phyloP scores from a whole-genome alignment of 1,139 yeast genomes.

The Lodderomyces oxycetoniae region DNA sequence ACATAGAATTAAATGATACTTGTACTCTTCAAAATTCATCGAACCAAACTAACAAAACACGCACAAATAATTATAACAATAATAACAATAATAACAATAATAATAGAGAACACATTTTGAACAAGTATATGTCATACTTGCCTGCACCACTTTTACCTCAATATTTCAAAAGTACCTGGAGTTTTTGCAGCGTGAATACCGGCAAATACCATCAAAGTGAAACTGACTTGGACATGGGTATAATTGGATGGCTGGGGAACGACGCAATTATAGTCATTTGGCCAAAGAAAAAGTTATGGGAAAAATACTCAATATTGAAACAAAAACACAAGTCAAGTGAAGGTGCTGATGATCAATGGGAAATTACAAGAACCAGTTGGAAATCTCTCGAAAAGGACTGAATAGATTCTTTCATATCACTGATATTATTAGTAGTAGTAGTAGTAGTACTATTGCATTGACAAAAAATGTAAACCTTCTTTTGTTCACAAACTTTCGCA shows the following conservation, averaged over 20 bases:
- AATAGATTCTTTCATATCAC: background rate
- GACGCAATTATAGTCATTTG: slow-evolving; percentile 66
- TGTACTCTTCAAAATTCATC: too few relatives aligned
- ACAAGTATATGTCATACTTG: slow-evolving; percentile 32
- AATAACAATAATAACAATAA: slow-evolving; percentile 8
- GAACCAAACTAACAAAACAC: background rate
- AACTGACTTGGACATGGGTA: slow-evolving; percentile 50
- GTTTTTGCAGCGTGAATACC: slow-evolving; percentile 76
- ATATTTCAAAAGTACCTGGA: slow-evolving; percentile 86
- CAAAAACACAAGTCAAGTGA: background rate
- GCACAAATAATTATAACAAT: background rate
- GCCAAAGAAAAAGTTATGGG: slow-evolving; percentile 75
- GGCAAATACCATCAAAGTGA: slow-evolving; percentile 35
- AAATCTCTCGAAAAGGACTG: slow-evolving; percentile 47
- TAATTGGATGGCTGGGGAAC: slow-evolving; percentile 75
- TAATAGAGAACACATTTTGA: slow-evolving; percentile 67
- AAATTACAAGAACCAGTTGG: slow-evolving; percentile 62
- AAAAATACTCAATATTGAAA: slow-evolving; percentile 68
- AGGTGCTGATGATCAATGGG: slow-evolving; percentile 3
- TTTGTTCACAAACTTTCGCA: slow-evolving; percentile 24
- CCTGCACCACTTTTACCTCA: slow-evolving; percentile 50
- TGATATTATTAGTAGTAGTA: too few relatives aligned
- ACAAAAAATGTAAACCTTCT: background rate
- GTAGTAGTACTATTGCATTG: too few relatives aligned
- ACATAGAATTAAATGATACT: slow-evolving; percentile 30